Evolutionary conservation across 495 filamentous ascomycete genomes (phyloP).

Genomic region (Lepidopterella palustris): DNA sequence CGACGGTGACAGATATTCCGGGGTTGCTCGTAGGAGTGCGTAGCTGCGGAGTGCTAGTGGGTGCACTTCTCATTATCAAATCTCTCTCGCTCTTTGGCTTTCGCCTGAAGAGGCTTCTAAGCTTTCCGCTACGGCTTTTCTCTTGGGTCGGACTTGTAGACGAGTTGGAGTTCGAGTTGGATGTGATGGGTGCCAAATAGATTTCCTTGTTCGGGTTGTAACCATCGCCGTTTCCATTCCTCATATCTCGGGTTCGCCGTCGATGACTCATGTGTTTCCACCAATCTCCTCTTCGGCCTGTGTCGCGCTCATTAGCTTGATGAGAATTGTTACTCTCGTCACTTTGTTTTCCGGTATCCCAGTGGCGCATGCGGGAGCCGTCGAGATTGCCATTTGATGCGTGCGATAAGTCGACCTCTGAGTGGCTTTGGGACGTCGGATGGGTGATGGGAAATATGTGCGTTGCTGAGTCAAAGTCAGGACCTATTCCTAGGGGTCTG

Average conservation of each 20-base stretch:
- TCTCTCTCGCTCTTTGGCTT: conserved; percentile 14
- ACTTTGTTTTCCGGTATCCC: conserved; percentile 14
- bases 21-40: conserved; percentile 25
- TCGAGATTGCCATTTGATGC: conserved; percentile 20
- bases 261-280: conserved; percentile 25
- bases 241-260: conserved; percentile 15
- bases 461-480: conserved; percentile 23
- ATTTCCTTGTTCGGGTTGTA: conserved; percentile 21
- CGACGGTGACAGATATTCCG: conserved; percentile 13
- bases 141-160: conserved; percentile 17
- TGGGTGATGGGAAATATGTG: conserved; percentile 18
- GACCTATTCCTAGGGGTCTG: conserved; percentile 6
- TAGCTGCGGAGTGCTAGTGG: conserved; percentile 21
- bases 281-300: conserved; percentile 18
- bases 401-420: conserved; percentile 20
- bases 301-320: conserved; percentile 15
- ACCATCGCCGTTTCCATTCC: conserved; percentile 17
- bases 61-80: conserved; percentile 16
- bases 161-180: conserved; percentile 16
- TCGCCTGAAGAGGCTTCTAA: conserved; percentile 23
- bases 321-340: conserved; percentile 12
- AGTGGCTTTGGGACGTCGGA: conserved; percentile 19
- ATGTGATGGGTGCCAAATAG: conserved; percentile 7
- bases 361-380: conserved; percentile 14
- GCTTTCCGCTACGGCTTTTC: conserved; percentile 13